A percentile compares a stretch with the other conserved stretches of the same genome.
phyloP scores from a whole-genome alignment of 2,329 filamentous ascomycete genomes.

The Aspergillus sp. region DNA sequence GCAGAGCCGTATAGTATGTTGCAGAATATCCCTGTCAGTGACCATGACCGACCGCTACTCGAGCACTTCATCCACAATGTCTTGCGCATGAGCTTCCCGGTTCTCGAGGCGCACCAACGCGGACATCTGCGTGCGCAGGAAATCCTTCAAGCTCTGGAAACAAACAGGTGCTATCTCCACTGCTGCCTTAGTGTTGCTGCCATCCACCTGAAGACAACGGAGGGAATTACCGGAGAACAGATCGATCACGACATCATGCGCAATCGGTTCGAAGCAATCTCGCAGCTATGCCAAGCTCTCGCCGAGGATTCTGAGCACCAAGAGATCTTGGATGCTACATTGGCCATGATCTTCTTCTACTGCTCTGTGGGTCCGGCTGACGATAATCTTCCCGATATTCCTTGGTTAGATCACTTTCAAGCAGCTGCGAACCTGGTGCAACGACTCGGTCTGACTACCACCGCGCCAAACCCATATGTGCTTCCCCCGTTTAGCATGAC shows the following conservation, averaged over 20 bases:
- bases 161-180: conserved; percentile 91
- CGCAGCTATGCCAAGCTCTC: conserved; percentile 80
- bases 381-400: conserved; percentile 84
- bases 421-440: conserved; percentile 83
- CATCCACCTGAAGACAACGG: conserved; percentile 84
- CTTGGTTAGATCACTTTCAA: conserved; percentile 97
- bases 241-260: conserved; percentile 91
- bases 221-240: conserved; percentile 68
- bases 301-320: conserved; percentile 80
- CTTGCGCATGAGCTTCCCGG: conserved; percentile 85
- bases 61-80: conserved; percentile 92
- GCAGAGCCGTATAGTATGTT: conserved; percentile 59
- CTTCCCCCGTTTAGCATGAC: conserved; percentile 94
- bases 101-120: conserved; percentile 87
- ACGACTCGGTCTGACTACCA: conserved; percentile 76
- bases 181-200: conserved; percentile 93
- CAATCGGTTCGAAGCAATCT: conserved; percentile 86
- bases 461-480: conserved; percentile 65
- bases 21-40: conserved; percentile 81
- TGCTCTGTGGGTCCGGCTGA: conserved; percentile 86
- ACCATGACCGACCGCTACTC: conserved; percentile 82
- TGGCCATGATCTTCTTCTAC: conserved; percentile 96
- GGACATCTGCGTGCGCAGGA: conserved; percentile 80
- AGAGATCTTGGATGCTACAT: conserved; percentile 86
- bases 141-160: conserved; percentile 84